Conservation (phyloP, 2,329 filamentous ascomycete genomes). For the Neofusicoccum laricinum region DNA sequence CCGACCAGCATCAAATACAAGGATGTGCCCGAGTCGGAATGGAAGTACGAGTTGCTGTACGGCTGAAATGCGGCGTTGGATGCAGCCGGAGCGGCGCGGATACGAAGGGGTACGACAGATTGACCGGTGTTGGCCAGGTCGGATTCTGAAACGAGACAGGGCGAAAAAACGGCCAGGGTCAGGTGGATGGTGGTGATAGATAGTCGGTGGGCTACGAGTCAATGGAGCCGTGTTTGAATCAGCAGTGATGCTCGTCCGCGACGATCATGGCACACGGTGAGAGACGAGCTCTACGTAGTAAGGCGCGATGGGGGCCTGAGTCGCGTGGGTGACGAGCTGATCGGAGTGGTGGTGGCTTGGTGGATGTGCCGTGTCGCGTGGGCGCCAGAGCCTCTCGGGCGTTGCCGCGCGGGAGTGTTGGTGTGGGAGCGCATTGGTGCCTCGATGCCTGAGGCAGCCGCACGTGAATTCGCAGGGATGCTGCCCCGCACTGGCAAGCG, state of each 20-base stretch:
- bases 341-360: not conserved
- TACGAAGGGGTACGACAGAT: not conserved
- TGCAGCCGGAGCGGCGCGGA: not conserved
- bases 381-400: not conserved
- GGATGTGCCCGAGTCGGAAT: conserved; percentile 33
- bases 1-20: conserved; percentile 37
- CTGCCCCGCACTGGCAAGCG: conserved; percentile 2
- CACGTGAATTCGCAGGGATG: not conserved
- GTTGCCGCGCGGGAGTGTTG: too few relatives aligned
- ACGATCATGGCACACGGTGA: conserved; percentile 9
- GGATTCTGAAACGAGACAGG: not conserved
- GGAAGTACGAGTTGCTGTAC: conserved; percentile 24
- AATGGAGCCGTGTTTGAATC: conserved; percentile 1
- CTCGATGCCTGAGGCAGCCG: not conserved
- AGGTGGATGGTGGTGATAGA: conserved; percentile 1
- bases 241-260: not conserved
- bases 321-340: not conserved
- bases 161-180: not conserved
- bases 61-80: not conserved
- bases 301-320: not conserved
- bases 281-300: not conserved
- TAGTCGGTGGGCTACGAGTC: conserved; percentile 9
- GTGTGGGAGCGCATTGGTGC: too few relatives aligned
- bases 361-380: not conserved
- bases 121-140: not conserved